Evolutionary conservation across 164 flowering plant species (phyloP).

Genomic region (Echeveria elegans): DNA sequence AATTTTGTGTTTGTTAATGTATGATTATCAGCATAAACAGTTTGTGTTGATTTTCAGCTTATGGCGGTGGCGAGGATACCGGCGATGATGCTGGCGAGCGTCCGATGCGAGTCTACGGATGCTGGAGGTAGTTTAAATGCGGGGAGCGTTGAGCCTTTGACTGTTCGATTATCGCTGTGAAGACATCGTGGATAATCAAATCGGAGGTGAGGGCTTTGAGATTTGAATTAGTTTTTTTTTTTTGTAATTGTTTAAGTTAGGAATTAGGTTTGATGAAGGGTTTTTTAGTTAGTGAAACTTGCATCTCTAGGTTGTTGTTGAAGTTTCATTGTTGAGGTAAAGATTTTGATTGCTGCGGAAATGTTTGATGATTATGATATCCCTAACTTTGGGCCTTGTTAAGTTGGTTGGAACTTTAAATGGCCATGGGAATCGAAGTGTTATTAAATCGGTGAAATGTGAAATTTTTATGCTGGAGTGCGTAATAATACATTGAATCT

Average conservation of each 20-base stretch:
- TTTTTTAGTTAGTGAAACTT: too few species aligned
- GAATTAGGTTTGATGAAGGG: too few species aligned
- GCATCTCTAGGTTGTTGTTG: too few species aligned
- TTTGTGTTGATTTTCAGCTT: neutral
- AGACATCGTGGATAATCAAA: conserved; percentile 52
- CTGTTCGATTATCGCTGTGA: conserved; percentile 20
- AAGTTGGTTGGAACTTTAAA: neutral
- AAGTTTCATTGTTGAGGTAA: neutral
- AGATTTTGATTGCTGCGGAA: too few species aligned
- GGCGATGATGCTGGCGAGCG: conserved; percentile 8
- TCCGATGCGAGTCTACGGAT: conserved; percentile 13
- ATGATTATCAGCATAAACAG: neutral
- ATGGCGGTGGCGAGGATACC: conserved; percentile 7
- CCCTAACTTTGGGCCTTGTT: too few species aligned
- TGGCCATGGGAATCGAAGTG: too few species aligned
- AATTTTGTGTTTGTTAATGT: neutral
- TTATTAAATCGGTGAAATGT: neutral
- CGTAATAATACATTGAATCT: neutral
- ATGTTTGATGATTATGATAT: too few species aligned
- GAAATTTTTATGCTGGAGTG: neutral
- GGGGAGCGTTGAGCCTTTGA: conserved; percentile 5
- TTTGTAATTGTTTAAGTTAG: too few species aligned
- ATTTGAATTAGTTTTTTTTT: neutral
- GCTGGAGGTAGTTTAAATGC: neutral
- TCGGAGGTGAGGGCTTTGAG: conserved; percentile 33